phyloP scores from a whole-genome alignment of 148 eudicot genomes.

The Nepenthes mirabilis region DNA sequence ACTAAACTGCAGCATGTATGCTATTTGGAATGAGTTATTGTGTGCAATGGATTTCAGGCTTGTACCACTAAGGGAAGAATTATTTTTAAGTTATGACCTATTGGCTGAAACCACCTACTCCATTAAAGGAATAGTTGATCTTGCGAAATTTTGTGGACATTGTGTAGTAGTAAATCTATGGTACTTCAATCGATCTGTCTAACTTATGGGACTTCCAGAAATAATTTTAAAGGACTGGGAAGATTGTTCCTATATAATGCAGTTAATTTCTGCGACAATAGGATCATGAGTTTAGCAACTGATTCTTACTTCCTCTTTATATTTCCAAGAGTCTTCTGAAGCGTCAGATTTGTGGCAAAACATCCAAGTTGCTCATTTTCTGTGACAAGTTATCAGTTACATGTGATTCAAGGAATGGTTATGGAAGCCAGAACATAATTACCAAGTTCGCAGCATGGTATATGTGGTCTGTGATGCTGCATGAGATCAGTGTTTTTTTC shows the following conservation, averaged over 20 bases:
- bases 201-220: no score
- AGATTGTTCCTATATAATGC: not conserved
- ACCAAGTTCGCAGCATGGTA: no score
- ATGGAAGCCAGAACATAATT: not conserved
- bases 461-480: no score
- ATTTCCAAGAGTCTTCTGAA: no score
- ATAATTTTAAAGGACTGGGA: not conserved
- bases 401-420: conserved; percentile 18
- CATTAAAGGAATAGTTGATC: conserved; percentile 28
- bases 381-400: conserved; percentile 11
- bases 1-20: conserved; percentile 14
- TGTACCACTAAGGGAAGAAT: conserved; percentile 50
- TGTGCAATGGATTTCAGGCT: conserved; percentile 85
- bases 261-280: no score
- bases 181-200: conserved; percentile 18
- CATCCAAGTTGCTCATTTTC: no score
- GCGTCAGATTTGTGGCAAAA: no score
- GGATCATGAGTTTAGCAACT: no score
- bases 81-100: conserved; percentile 45
- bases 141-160: conserved; percentile 53
- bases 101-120: conserved; percentile 46
- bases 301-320: no score
- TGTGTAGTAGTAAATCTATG: conserved; percentile 50
- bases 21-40: conserved; percentile 72
- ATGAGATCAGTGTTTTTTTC: no score